A percentile compares a stretch with the other conserved stretches of the same genome.
phyloP scores from a whole-genome alignment of 257 asterid species.

The Solanum stenotomum region DNA sequence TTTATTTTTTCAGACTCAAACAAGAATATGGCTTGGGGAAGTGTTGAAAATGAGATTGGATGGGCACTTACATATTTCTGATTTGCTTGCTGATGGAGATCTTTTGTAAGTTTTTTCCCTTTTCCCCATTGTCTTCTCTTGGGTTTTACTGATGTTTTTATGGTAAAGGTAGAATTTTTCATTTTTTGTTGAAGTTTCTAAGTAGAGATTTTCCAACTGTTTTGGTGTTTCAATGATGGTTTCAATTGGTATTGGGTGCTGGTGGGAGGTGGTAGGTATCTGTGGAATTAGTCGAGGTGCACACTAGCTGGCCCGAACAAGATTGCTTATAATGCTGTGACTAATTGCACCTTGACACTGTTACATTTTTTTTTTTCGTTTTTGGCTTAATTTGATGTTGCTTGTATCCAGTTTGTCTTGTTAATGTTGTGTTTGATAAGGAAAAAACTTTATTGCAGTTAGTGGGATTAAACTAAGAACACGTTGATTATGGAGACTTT shows the following conservation, averaged over 20 bases:
- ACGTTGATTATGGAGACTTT: neutral
- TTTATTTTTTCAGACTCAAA: constrained; percentile 44
- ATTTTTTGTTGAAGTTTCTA: neutral
- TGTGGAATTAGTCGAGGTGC: no score
- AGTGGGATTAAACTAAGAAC: neutral
- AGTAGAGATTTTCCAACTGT: neutral
- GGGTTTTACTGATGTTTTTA: neutral
- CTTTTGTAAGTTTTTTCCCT: constrained; percentile 43
- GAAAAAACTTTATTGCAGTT: neutral
- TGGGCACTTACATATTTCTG: constrained; percentile 54
- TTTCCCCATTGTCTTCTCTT: neutral
- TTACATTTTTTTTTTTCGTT: neutral
- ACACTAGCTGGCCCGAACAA: neutral
- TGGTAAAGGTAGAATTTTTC: neutral
- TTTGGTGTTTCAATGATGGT: neutral
- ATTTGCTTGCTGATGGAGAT: constrained; percentile 90
- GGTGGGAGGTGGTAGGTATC: neutral
- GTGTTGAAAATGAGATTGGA: constrained; percentile 50
- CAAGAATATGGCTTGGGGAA: constrained; percentile 83
- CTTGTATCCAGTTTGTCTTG: neutral
- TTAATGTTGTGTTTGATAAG: neutral
- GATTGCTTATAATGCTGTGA: neutral
- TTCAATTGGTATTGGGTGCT: neutral
- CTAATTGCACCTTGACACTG: neutral
- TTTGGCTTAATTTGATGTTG: neutral